phyloP scores from a whole-genome alignment of 139 green algal genomes.

The Asterochloris sp. region DNA sequence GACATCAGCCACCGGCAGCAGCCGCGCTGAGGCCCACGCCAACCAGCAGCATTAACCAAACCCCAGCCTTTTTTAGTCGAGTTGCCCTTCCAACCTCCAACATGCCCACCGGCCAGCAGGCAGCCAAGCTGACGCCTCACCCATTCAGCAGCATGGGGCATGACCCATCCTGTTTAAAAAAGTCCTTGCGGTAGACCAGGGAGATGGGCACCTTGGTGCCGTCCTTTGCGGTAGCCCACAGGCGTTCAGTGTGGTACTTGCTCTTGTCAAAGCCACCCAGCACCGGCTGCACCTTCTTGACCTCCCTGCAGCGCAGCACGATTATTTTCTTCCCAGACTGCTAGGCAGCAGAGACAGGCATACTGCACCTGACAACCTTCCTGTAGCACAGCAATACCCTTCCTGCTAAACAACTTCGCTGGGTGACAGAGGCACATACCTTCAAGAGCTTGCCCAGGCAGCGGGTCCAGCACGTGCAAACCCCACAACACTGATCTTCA shows the following conservation, averaged over 20 bases:
- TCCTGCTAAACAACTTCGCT: too few species aligned
- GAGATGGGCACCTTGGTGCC: conserved; percentile 50
- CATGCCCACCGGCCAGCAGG: not conserved
- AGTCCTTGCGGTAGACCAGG: conserved; percentile 69
- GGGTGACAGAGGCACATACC: too few species aligned
- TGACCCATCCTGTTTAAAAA: conserved; percentile 63
- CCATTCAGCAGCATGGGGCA: conserved; percentile 56
- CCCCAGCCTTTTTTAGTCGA: not conserved
- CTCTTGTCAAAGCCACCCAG: conserved; percentile 73
- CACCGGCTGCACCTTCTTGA: conserved; percentile 81
- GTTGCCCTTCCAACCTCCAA: not conserved
- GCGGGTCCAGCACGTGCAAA: not conserved
- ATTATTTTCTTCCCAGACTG: too few species aligned
- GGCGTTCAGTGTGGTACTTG: conserved; percentile 70
- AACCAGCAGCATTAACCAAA: too few species aligned
- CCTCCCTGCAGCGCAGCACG: conserved; percentile 8
- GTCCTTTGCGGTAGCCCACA: conserved; percentile 74
- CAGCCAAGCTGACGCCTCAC: conserved; percentile 8
- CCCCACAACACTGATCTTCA: not conserved
- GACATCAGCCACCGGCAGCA: too few species aligned
- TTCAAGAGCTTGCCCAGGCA: too few species aligned
- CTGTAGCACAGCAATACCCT: too few species aligned
- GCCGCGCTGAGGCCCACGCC: too few species aligned
- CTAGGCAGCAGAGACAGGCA: too few species aligned
- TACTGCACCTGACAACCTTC: too few species aligned